phyloP scores from a whole-genome alignment of 352 stramenopile species.

The Globisporangium solare region DNA sequence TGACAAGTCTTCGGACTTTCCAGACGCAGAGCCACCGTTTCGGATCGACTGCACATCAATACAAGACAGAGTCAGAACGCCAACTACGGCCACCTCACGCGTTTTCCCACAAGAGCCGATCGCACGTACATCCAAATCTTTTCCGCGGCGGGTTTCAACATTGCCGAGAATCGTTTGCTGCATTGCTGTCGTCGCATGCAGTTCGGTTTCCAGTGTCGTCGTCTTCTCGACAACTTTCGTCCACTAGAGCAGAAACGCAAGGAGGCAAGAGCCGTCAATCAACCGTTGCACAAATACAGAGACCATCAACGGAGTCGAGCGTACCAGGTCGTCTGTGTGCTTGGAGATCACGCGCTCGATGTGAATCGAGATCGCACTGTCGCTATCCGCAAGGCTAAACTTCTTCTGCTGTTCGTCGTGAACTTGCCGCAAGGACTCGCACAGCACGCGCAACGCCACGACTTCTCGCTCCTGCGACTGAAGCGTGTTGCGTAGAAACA shows the following conservation, averaged over 20 bases:
- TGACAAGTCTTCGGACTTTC: not conserved
- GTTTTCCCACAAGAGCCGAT: not conserved
- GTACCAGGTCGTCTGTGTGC: constrained; percentile 59
- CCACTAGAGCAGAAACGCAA: constrained; percentile 25
- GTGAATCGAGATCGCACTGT: constrained; percentile 55
- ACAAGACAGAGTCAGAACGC: not conserved
- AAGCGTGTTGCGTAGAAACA: constrained; percentile 41
- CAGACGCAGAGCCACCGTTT: not conserved
- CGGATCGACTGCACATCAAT: constrained; percentile 11
- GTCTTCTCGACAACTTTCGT: constrained; percentile 42
- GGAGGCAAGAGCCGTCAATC: too few relatives aligned
- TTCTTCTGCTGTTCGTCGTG: constrained; percentile 56
- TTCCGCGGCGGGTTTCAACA: constrained; percentile 33
- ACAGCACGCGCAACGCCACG: constrained; percentile 45
- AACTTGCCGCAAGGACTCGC: constrained; percentile 48
- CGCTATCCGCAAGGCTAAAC: constrained; percentile 51
- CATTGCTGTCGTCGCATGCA: constrained; percentile 21
- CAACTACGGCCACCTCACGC: not conserved
- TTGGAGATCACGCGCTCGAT: constrained; percentile 65
- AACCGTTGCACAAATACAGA: not conserved
- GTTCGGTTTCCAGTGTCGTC: constrained; percentile 26
- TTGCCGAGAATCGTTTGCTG: constrained; percentile 23
- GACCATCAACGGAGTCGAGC: constrained; percentile 7
- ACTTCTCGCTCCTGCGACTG: constrained; percentile 54
- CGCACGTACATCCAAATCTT: constrained; percentile 36